phyloP scores from a whole-genome alignment of 2,329 filamentous ascomycete species.

The Sclerotinia subarctica region DNA sequence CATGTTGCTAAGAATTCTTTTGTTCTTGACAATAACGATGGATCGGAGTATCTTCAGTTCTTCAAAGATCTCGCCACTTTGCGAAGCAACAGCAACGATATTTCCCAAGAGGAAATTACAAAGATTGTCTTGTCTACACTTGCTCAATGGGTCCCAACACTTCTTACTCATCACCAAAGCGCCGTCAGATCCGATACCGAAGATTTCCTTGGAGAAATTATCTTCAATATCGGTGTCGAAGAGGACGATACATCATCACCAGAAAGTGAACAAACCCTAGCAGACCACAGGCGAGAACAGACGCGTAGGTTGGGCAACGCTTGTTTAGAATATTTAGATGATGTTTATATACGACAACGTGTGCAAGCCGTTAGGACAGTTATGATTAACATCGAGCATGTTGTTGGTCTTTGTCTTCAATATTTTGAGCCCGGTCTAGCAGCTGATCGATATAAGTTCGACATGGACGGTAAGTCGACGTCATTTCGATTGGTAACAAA shows the following conservation, averaged over 20 bases:
- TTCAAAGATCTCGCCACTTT: slow-evolving; percentile 34
- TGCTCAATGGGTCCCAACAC: slow-evolving; percentile 48
- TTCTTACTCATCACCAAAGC: slow-evolving; percentile 50
- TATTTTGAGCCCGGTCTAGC: slow-evolving; percentile 29
- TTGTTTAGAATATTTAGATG: slow-evolving; percentile 37
- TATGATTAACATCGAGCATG: slow-evolving; percentile 31
- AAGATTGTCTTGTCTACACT: slow-evolving; percentile 42
- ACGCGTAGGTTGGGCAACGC: slow-evolving; percentile 32
- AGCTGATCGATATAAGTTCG: slow-evolving; percentile 25
- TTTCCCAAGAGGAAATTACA: slow-evolving; percentile 43
- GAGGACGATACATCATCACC: slow-evolving; percentile 22
- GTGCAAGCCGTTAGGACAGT: slow-evolving; percentile 33
- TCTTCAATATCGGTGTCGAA: slow-evolving; percentile 27
- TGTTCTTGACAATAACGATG: slow-evolving; percentile 34
- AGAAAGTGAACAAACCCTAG: slow-evolving; percentile 22
- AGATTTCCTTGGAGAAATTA: slow-evolving; percentile 30
- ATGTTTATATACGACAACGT: slow-evolving; percentile 33
- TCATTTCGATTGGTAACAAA: neutral
- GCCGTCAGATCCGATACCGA: slow-evolving; percentile 45
- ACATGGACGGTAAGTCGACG: slow-evolving; percentile 28
- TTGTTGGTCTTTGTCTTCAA: slow-evolving; percentile 30
- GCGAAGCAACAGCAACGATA: slow-evolving; percentile 21
- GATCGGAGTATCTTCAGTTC: slow-evolving; percentile 37
- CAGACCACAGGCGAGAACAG: neutral
- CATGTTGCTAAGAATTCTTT: slow-evolving; percentile 30